Percentiles rank a stretch among this genome's conserved stretches.
phyloP scores from a whole-genome alignment of 345 rosid species.

The Eucalyptus polyanthemos region DNA sequence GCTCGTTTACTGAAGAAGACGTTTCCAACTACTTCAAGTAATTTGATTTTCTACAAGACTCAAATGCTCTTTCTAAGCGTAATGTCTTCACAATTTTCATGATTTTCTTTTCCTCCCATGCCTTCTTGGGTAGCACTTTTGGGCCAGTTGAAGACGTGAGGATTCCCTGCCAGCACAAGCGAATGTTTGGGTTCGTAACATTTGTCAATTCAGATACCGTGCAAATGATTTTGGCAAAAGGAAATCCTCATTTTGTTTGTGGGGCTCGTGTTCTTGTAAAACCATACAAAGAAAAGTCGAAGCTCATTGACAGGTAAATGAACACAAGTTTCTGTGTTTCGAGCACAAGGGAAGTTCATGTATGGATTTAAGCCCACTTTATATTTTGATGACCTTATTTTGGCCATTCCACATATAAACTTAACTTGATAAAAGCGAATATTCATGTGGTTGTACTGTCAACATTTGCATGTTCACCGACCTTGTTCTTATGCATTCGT shows the following conservation, averaged over 20 bases:
- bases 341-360: background rate
- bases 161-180: constrained; percentile 56
- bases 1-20: constrained; percentile 56
- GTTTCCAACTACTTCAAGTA: constrained; percentile 55
- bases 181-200: constrained; percentile 71
- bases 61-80: background rate
- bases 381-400: background rate
- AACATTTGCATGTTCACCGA: background rate
- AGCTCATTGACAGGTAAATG: constrained; percentile 41
- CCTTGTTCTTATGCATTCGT: background rate
- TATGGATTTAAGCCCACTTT: background rate
- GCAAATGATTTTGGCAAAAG: constrained; percentile 40
- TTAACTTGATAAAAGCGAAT: background rate
- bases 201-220: constrained; percentile 46
- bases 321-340: background rate
- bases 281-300: constrained; percentile 60
- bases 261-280: constrained; percentile 66
- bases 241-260: constrained; percentile 67
- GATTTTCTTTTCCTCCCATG: background rate
- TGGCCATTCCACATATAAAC: background rate
- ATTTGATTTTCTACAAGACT: background rate
- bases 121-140: constrained; percentile 17
- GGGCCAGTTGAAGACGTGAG: constrained; percentile 67
- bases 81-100: background rate
- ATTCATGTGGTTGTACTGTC: background rate